Base-by-base conservation (phyloP, 768 basidiomycete species). In the Russula brevipes region DNA sequence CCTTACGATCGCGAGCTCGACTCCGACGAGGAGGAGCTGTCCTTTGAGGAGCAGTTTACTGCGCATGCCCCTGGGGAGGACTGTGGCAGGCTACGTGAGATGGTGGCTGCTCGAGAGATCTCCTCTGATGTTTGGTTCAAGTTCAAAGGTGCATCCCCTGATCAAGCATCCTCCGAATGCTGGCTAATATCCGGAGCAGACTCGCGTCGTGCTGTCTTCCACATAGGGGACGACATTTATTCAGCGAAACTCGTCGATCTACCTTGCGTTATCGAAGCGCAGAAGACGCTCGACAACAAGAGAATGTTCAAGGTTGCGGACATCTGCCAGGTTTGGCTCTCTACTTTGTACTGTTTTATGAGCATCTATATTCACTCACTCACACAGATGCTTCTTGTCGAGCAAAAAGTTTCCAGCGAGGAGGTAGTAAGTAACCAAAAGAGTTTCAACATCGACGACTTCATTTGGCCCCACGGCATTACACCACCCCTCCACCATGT, bases 221-320 rank as follows among this genome's bases (percentile, higher is more conserved):
- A 94, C 73, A 80, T 95, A 30, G 89, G 88, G 11, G 86, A 86
- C 62, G 85, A 80, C 57, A 80, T 84, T 0, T 96, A 95, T 72
- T 84, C 91, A 35, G 85, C 96, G 24, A 98, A 98, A 74, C 83
- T 99, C 30, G 97, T 98, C 61, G 97, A 99, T 74, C 78, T 99
- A 50, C 97, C 97, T 2, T 91, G 91, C 74, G 84, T 99, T 56
- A 81, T 95, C 66, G 97, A 99, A 72, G 85, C 91, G 12, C 95
- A 98, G 74, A 98, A 98, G 79, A 94, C 96, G 2, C 75, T 96
- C 54, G 97, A 98, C 75, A 90, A 87, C 73, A 94, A 95, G 73
- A 94, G 97, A 71, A 89, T 97, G 85, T 97, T 98, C 80, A 99
- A 99, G 75, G 91, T 95, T 6, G 95, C 94, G 44, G 97, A 99